phyloP scores from a whole-genome alignment of 768 basidiomycete genomes.

The Wakefieldia striispora region DNA sequence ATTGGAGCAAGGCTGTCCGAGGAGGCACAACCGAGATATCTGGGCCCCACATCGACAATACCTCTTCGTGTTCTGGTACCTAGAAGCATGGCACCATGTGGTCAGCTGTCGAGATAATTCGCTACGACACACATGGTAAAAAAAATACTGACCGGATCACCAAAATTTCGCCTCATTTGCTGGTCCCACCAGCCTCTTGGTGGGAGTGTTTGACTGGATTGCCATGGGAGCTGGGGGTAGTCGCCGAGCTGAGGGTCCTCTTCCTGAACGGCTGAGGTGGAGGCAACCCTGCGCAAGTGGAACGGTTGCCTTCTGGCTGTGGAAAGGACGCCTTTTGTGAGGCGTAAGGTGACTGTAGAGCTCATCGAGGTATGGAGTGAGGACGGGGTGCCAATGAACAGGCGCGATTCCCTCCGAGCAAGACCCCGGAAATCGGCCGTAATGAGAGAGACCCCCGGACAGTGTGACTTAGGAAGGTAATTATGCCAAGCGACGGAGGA shows the following conservation, averaged over 20 bases:
- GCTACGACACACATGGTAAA: conserved; percentile 1
- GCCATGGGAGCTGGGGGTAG: conserved; percentile 69
- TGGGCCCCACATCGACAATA: conserved; percentile 86
- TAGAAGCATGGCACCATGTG: conserved; percentile 28
- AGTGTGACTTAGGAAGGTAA: conserved; percentile 8
- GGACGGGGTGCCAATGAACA: conserved; percentile 1
- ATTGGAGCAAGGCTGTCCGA: conserved; percentile 59
- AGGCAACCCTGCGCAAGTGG: conserved; percentile 9
- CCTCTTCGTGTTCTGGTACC: conserved; percentile 80
- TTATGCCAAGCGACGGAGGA: conserved; percentile 16
- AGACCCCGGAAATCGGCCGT: conserved; percentile 20
- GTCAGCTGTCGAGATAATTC: conserved; percentile 11
- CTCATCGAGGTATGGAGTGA: conserved; percentile 17
- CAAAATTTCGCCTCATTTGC: conserved; percentile 77
- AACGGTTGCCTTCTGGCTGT: background rate
- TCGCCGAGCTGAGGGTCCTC: conserved; percentile 67
- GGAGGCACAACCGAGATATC: conserved; percentile 66
- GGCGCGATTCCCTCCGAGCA: background rate
- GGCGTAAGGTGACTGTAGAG: conserved; percentile 13
- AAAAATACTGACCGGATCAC: conserved; percentile 59
- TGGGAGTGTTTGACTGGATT: conserved; percentile 62
- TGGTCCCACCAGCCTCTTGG: conserved; percentile 74
- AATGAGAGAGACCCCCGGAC: conserved; percentile 19
- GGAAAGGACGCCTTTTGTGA: conserved; percentile 12
- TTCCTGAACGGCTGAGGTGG: conserved; percentile 28